These are phyloP conservation scores for Ilyonectria robusta DNA, from an alignment of 2,329 filamentous ascomycete genomes.

Conservation along the genomic window DNA sequence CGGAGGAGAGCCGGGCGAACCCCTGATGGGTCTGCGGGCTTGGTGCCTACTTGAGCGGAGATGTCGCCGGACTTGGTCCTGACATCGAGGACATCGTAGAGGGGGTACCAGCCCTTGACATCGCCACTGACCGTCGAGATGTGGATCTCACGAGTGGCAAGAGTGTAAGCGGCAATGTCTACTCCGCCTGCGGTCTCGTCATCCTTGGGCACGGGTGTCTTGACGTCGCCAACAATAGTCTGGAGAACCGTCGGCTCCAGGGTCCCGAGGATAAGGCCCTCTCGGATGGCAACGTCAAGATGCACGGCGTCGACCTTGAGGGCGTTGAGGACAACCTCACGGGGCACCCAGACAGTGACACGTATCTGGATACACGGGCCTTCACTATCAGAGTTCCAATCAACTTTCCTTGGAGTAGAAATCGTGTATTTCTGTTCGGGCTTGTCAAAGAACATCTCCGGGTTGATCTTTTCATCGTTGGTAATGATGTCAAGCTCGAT, in stretches of 20 bases:
- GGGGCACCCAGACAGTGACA: slow-evolving; percentile 63
- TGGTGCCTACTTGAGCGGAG: slow-evolving; percentile 57
- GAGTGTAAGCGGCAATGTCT: slow-evolving; percentile 53
- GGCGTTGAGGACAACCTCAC: slow-evolving; percentile 53
- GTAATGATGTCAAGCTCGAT: slow-evolving; percentile 61
- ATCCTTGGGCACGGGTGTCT: slow-evolving; percentile 49
- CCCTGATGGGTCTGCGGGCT: slow-evolving; percentile 52
- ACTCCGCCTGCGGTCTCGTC: slow-evolving; percentile 37
- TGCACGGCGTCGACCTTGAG: slow-evolving; percentile 56
- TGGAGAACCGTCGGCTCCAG: slow-evolving; percentile 48
- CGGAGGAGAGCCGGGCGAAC: slow-evolving; percentile 59
- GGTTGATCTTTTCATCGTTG: slow-evolving; percentile 59
- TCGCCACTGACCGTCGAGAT: slow-evolving; percentile 60
- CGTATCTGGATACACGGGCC: slow-evolving; percentile 64
- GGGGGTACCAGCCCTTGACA: slow-evolving; percentile 65
- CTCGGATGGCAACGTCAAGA: slow-evolving; percentile 57
- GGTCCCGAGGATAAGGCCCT: slow-evolving; percentile 57
- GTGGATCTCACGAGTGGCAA: slow-evolving; percentile 60
- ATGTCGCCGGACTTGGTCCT: slow-evolving; percentile 61
- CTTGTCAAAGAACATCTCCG: slow-evolving; percentile 53
- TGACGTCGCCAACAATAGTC: slow-evolving; percentile 58
- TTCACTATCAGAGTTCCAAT: slow-evolving; percentile 43
- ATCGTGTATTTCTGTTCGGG: slow-evolving; percentile 57
- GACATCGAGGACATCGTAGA: slow-evolving; percentile 65
- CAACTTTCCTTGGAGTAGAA: slow-evolving; percentile 54